Percentiles rank a stretch among this genome's conserved stretches.
phyloP scores from a whole-genome alignment of 192 early-diverging fungal species.

The Coemansia pectinata region DNA sequence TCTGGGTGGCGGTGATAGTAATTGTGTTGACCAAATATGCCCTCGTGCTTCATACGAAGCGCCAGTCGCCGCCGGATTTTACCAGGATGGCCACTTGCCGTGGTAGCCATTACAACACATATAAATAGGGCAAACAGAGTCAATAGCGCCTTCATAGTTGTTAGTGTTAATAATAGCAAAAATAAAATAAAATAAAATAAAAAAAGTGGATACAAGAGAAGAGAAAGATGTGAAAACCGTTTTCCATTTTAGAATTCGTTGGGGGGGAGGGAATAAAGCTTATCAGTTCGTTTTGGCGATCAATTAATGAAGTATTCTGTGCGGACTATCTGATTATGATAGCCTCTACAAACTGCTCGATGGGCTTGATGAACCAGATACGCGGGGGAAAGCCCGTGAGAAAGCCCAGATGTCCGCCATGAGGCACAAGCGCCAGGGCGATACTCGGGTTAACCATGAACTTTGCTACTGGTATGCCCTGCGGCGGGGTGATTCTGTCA shows the following conservation, averaged over 20 bases:
- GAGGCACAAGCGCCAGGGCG: slow-evolving; percentile 71
- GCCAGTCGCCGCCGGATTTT: background rate
- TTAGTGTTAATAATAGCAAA: background rate
- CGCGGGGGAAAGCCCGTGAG: slow-evolving; percentile 37
- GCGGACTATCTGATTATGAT: slow-evolving; percentile 24
- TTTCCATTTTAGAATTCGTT: background rate
- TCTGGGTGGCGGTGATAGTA: slow-evolving; percentile 16
- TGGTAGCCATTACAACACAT: background rate
- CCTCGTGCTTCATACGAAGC: slow-evolving; percentile 8
- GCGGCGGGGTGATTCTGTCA: slow-evolving; percentile 73
- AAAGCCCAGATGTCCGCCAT: slow-evolving; percentile 94
- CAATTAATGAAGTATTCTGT: background rate
- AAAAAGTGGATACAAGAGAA: background rate
- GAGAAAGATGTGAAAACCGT: background rate
- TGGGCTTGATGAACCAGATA: slow-evolving; percentile 67
- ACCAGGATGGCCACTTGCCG: background rate
- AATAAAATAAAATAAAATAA: no score
- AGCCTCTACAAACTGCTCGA: slow-evolving; percentile 65
- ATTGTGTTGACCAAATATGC: slow-evolving; percentile 10
- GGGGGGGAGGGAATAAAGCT: background rate
- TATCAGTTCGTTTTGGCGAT: background rate
- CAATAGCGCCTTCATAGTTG: background rate
- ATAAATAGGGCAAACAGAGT: background rate
- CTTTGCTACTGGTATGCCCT: slow-evolving; percentile 72
- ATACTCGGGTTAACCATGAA: slow-evolving; percentile 72